Conservation (phyloP, 129 eudicot species). For the Centrapalus pauciflorus region DNA sequence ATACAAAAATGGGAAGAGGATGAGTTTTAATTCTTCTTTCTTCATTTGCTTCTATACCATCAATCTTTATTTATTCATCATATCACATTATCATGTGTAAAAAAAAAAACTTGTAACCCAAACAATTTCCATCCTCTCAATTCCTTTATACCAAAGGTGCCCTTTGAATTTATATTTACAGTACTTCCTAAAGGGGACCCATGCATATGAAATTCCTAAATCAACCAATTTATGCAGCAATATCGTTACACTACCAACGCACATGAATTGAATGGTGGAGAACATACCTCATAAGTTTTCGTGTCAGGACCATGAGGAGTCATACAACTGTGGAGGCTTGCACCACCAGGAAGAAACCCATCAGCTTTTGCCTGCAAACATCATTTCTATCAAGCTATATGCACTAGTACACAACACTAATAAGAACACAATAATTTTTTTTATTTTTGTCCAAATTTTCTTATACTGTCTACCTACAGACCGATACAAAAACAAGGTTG, state of each 20-base stretch:
- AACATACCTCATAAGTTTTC: constrained; percentile 79
- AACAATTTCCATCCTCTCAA: no score
- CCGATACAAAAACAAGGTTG: neutral
- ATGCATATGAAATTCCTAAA: neutral
- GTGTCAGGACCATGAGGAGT: constrained; percentile 99
- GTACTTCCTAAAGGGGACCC: no score
- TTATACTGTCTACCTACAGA: no score
- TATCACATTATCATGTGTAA: no score
- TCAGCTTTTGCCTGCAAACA: constrained; percentile 86
- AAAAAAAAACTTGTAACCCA: no score
- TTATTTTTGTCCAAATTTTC: neutral
- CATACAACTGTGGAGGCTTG: constrained; percentile 98
- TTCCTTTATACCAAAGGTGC: no score
- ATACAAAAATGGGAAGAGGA: no score
- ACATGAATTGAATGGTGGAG: neutral
- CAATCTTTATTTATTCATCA: no score
- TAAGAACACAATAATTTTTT: neutral
- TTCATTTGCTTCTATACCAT: no score
- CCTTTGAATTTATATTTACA: no score
- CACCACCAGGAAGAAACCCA: constrained; percentile 98
- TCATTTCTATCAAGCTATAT: neutral
- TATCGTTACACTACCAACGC: neutral
- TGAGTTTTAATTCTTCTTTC: no score
- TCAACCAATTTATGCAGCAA: neutral
- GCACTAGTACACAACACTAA: neutral